Percentiles rank a stretch among this genome's conserved stretches.
These are phyloP conservation scores for Chaetomium sp. DNA, from an alignment of 2,329 filamentous ascomycete genomes.

Conservation along the genomic window DNA sequence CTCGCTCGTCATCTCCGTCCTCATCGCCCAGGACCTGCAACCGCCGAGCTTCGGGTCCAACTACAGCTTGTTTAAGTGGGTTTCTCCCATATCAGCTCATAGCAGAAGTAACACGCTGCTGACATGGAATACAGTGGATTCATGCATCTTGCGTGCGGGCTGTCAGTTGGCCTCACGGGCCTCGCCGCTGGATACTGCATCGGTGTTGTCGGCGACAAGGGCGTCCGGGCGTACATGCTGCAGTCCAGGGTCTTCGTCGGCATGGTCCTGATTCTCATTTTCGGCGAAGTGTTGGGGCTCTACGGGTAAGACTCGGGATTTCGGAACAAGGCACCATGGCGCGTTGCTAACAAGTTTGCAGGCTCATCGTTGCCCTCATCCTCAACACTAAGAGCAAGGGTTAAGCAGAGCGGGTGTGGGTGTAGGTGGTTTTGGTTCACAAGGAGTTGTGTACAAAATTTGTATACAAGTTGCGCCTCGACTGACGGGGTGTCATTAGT, in stretches of 20 bases:
- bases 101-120: constrained; percentile 18
- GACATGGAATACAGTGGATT: constrained; percentile 64
- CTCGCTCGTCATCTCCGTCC: constrained; percentile 91
- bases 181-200: constrained; percentile 96
- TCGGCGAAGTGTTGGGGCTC: constrained; percentile 93
- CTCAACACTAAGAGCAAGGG: constrained; percentile 83
- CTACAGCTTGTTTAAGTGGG: constrained; percentile 84
- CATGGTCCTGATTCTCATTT: constrained; percentile 98
- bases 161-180: constrained; percentile 89
- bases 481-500: constrained; percentile 25
- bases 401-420: constrained; percentile 40
- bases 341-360: constrained; percentile 44
- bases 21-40: constrained; percentile 87
- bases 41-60: constrained; percentile 64
- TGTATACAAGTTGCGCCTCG: constrained; percentile 25
- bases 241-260: constrained; percentile 96
- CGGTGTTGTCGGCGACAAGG: constrained; percentile 90
- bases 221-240: constrained; percentile 93
- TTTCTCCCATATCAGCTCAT: constrained; percentile 26
- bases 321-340: background rate
- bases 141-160: constrained; percentile 87
- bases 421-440: constrained; percentile 9
- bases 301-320: constrained; percentile 68
- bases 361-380: constrained; percentile 89
- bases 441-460: constrained; percentile 26